phyloP scores from a whole-genome alignment of 306 rosid genomes.

The Lupinus albus region DNA sequence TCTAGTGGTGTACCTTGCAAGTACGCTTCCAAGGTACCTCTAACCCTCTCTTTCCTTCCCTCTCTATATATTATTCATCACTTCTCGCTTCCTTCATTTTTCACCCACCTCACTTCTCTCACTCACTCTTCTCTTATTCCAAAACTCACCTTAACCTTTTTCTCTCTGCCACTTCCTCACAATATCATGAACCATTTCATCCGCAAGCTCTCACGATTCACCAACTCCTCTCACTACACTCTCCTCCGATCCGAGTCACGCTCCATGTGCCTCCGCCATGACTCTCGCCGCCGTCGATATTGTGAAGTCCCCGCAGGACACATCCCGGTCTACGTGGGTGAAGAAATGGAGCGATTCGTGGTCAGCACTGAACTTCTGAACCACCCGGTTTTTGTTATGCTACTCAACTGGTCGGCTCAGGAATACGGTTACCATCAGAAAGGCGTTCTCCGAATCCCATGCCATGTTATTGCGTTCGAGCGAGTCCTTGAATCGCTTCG shows the following conservation, averaged over 20 bases:
- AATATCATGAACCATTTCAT: slow-evolving; percentile 72
- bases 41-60: neutral
- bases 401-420: slow-evolving; percentile 77
- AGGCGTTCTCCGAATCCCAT: slow-evolving; percentile 85
- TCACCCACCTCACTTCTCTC: slow-evolving; percentile 41
- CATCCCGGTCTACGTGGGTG: slow-evolving; percentile 91
- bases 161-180: neutral
- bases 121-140: neutral
- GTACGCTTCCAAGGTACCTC: too few species aligned
- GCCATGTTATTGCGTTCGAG: slow-evolving; percentile 78
- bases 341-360: slow-evolving; percentile 84
- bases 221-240: slow-evolving; percentile 84
- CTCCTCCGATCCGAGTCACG: slow-evolving; percentile 62
- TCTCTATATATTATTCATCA: slow-evolving; percentile 45
- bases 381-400: slow-evolving; percentile 83
- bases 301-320: slow-evolving; percentile 68
- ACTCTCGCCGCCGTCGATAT: too few species aligned
- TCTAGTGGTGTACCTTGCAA: too few species aligned
- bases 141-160: neutral
- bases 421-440: slow-evolving; percentile 92
- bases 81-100: neutral
- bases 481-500: slow-evolving; percentile 79
- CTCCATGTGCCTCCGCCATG: neutral
- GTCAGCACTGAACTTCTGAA: slow-evolving; percentile 76
- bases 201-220: slow-evolving; percentile 77